These are phyloP conservation scores for Pythium scleroteichum DNA, from an alignment of 352 stramenopile genomes.

Conservation along the genomic window DNA sequence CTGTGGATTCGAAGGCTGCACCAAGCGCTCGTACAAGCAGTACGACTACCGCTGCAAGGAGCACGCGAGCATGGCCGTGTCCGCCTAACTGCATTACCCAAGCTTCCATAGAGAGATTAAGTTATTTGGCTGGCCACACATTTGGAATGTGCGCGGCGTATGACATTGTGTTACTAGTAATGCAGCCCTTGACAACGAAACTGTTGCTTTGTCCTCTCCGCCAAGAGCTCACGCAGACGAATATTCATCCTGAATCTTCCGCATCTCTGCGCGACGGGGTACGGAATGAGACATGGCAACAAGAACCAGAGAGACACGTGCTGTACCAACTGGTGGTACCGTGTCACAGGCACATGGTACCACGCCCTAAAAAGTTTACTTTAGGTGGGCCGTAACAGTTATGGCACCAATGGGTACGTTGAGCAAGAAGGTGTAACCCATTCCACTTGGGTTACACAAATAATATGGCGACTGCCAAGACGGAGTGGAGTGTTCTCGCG, in stretches of 20 bases:
- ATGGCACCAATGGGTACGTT: no score
- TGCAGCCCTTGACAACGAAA: background rate
- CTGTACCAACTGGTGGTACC: conserved; percentile 1
- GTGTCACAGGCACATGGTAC: conserved; percentile 11
- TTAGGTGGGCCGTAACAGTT: no score
- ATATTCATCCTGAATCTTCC: no score
- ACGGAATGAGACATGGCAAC: conserved; percentile 11
- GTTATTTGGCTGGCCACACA: conserved; percentile 17
- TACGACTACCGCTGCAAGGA: conserved; percentile 49
- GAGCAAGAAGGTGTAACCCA: no score
- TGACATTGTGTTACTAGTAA: conserved; percentile 12
- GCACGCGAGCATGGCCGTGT: conserved; percentile 35
- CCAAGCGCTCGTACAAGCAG: conserved; percentile 48
- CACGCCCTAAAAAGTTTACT: no score
- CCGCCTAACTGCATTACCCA: background rate
- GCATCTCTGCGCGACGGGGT: no score
- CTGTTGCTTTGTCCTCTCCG: no score
- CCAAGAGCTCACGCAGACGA: no score
- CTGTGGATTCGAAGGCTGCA: conserved; percentile 47
- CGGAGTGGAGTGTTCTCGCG: no score
- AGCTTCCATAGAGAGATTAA: conserved; percentile 22
- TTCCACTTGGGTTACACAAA: no score
- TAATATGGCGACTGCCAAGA: no score
- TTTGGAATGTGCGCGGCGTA: conserved; percentile 17
- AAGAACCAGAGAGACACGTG: background rate